These are phyloP conservation scores for Suhomyces vadensis DNA, from an alignment of 805 yeast genomes.

Conservation along the genomic window DNA sequence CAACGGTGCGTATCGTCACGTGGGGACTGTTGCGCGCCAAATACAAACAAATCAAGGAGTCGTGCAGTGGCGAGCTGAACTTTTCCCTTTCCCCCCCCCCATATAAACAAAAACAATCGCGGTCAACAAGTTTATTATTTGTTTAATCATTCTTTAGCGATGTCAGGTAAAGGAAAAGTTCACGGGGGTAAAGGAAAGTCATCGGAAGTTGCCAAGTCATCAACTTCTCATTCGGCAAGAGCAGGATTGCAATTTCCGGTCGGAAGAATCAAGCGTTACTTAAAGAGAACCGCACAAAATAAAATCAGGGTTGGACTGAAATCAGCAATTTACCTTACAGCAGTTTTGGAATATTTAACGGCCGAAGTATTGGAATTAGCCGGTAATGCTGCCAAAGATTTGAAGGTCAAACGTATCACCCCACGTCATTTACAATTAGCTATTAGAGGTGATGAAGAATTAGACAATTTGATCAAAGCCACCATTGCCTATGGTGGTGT, in stretches of 20 bases:
- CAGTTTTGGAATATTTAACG: slow-evolving; percentile 32
- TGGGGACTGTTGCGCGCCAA: not conserved
- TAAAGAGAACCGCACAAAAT: slow-evolving; percentile 88
- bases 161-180: slow-evolving; percentile 87
- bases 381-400: slow-evolving; percentile 34
- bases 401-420: slow-evolving; percentile 35
- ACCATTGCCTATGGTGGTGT: slow-evolving; percentile 36
- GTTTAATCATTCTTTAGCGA: slow-evolving; percentile 23
- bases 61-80: slow-evolving; percentile 4
- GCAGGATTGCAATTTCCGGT: slow-evolving; percentile 97
- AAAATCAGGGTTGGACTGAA: slow-evolving; percentile 76
- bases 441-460: slow-evolving; percentile 33
- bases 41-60: slow-evolving; percentile 7
- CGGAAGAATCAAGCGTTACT: slow-evolving; percentile 96
- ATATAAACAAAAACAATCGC: slow-evolving; percentile 7
- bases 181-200: slow-evolving; percentile 97
- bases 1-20: not conserved
- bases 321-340: slow-evolving; percentile 62
- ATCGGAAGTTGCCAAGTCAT: slow-evolving; percentile 63
- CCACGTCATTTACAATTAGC: slow-evolving; percentile 36
- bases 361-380: slow-evolving; percentile 36
- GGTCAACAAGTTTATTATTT: slow-evolving; percentile 5
- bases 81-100: not conserved
- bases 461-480: slow-evolving; percentile 35
- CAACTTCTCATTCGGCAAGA: slow-evolving; percentile 89